phyloP scores from a whole-genome alignment of 2,329 filamentous ascomycete species.

The Chalara sp. region DNA sequence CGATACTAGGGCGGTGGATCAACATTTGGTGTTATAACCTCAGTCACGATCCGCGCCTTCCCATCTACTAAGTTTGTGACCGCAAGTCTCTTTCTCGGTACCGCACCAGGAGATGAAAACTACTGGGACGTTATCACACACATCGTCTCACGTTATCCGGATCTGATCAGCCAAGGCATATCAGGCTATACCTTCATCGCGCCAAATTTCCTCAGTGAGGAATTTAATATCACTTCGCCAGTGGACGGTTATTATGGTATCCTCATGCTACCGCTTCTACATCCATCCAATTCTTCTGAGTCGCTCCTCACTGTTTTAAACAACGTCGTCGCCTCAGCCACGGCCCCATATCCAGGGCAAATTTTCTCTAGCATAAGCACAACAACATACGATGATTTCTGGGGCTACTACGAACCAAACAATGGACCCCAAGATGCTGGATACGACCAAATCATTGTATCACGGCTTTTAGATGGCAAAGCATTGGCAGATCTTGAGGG shows the following conservation, averaged over 20 bases:
- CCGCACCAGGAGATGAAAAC: constrained; percentile 25
- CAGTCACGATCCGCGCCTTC: constrained; percentile 47
- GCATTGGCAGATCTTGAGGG: constrained; percentile 30
- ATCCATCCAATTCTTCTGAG: constrained; percentile 26
- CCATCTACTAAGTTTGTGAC: constrained; percentile 28
- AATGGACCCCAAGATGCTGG: constrained; percentile 37
- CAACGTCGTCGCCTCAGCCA: constrained; percentile 32
- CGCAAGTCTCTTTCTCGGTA: constrained; percentile 26
- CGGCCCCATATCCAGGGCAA: constrained; percentile 22
- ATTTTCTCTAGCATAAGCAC: constrained; percentile 13
- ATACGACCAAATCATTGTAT: constrained; percentile 31
- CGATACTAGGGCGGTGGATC: neutral
- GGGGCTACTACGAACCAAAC: constrained; percentile 12
- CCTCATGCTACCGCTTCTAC: constrained; percentile 29
- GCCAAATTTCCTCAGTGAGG: constrained; percentile 29
- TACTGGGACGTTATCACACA: constrained; percentile 42
- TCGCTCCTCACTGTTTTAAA: constrained; percentile 24
- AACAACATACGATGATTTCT: constrained; percentile 15
- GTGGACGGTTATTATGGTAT: constrained; percentile 24
- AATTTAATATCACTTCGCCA: constrained; percentile 10
- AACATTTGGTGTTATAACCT: constrained; percentile 40
- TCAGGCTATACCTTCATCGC: constrained; percentile 36
- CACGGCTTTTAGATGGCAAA: constrained; percentile 35
- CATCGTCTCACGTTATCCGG: constrained; percentile 39
- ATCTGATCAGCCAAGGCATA: constrained; percentile 42